phyloP scores from a whole-genome alignment of 345 rosid species.

The Sonneratia caseolaris region DNA sequence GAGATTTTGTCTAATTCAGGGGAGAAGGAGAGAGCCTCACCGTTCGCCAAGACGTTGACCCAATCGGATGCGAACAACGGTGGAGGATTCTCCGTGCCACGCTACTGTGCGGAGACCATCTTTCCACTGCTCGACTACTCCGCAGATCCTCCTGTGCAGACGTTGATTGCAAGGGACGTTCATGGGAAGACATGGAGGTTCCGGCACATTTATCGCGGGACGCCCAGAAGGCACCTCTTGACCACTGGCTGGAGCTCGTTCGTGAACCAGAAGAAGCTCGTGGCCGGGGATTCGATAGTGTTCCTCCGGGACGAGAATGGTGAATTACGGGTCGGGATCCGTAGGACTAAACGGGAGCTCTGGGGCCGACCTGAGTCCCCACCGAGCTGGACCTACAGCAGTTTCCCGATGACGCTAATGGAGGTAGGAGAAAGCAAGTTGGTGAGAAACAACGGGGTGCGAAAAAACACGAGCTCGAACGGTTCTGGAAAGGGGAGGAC shows the following conservation, averaged over 20 bases:
- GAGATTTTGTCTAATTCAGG: conserved; percentile 10
- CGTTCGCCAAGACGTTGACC: conserved; percentile 89
- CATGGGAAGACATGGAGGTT: conserved; percentile 90
- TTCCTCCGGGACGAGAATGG: conserved; percentile 78
- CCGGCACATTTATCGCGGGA: conserved; percentile 91
- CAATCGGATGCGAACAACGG: conserved; percentile 98
- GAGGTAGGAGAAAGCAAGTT: conserved; percentile 47
- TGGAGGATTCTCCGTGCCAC: conserved; percentile 94
- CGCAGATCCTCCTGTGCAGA: conserved; percentile 90
- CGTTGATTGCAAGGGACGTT: conserved; percentile 74
- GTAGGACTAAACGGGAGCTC: conserved; percentile 66
- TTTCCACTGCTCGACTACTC: conserved; percentile 75
- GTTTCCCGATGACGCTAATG: conserved; percentile 46
- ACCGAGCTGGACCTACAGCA: conserved; percentile 31
- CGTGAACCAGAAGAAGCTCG: conserved; percentile 84
- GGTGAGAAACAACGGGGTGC: conserved; percentile 21
- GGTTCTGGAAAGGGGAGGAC: conserved; percentile 37
- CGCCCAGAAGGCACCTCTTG: conserved; percentile 81
- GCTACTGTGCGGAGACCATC: conserved; percentile 94
- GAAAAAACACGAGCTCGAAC: conserved; percentile 43
- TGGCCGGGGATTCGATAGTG: conserved; percentile 88
- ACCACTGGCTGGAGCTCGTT: conserved; percentile 98
- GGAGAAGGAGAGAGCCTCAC: conserved; percentile 55
- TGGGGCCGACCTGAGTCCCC: conserved; percentile 26
- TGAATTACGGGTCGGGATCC: conserved; percentile 73